Percentiles rank a stretch among this genome's conserved stretches.
Evolutionary conservation across 805 yeast genomes (phyloP).

Genomic region (Myxozyma kluyveri): DNA sequence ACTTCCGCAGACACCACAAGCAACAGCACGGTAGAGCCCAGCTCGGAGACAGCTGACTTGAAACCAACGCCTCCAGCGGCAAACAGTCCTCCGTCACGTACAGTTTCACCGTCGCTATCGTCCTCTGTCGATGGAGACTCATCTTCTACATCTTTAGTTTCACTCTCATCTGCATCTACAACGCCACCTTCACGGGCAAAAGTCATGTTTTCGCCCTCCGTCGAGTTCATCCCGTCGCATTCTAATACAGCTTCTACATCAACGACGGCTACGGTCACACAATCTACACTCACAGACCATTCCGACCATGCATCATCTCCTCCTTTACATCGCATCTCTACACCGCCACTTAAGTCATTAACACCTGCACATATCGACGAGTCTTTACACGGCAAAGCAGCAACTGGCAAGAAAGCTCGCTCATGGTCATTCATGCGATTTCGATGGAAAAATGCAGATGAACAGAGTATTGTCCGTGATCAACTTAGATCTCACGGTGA

Average conservation of each 20-base stretch:
- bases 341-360: no score
- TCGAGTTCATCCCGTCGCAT: conserved; percentile 31
- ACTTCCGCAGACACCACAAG: neutral
- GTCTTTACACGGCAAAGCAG: no score
- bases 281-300: neutral
- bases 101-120: conserved; percentile 20
- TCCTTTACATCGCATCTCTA: neutral
- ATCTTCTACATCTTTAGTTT: conserved; percentile 14
- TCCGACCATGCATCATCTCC: neutral
- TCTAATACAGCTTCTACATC: conserved; percentile 28
- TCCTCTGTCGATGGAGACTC: conserved; percentile 18
- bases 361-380: no score
- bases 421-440: conserved; percentile 43
- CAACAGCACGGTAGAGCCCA: no score
- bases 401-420: conserved; percentile 40
- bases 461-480: conserved; percentile 10
- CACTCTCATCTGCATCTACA: conserved; percentile 23
- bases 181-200: conserved; percentile 24
- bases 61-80: neutral
- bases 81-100: conserved; percentile 1
- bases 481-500: conserved; percentile 4
- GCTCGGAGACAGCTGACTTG: neutral
- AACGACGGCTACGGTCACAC: conserved; percentile 26
- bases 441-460: conserved; percentile 13
- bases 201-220: conserved; percentile 29